Evolutionary conservation across 1,139 yeast genomes (phyloP).

Genomic region (Yamadazyma buinensis): DNA sequence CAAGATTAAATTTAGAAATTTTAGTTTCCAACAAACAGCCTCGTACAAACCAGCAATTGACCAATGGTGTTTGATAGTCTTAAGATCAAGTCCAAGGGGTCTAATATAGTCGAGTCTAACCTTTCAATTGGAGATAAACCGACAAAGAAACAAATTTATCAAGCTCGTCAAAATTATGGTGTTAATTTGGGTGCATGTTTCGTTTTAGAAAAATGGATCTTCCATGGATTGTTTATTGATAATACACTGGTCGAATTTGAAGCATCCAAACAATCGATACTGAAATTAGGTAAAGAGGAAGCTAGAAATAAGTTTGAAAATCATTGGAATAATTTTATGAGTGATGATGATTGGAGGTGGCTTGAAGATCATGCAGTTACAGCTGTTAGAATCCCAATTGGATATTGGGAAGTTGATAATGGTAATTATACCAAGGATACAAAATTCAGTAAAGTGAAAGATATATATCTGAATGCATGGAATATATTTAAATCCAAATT

Average conservation of each 20-base stretch:
- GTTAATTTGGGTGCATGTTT: slow-evolving; percentile 86
- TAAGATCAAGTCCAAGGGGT: slow-evolving; percentile 36
- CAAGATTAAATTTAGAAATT: no score
- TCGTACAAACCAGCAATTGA: no score
- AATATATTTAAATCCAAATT: slow-evolving; percentile 43
- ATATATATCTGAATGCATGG: slow-evolving; percentile 76
- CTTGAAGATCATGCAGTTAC: slow-evolving; percentile 63
- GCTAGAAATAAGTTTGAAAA: slow-evolving; percentile 55
- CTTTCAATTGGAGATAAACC: slow-evolving; percentile 38
- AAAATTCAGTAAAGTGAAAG: slow-evolving; percentile 49
- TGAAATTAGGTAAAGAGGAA: slow-evolving; percentile 48
- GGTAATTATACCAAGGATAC: slow-evolving; percentile 57
- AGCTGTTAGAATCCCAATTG: slow-evolving; percentile 80
- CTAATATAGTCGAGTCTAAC: slow-evolving; percentile 23
- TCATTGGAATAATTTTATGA: slow-evolving; percentile 68
- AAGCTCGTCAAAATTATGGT: slow-evolving; percentile 70
- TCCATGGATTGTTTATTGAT: slow-evolving; percentile 51
- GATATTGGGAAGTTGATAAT: slow-evolving; percentile 83
- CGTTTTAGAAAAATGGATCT: slow-evolving; percentile 76
- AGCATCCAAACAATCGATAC: slow-evolving; percentile 52
- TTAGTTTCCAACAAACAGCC: no score
- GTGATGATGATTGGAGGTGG: slow-evolving; percentile 79
- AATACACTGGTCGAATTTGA: slow-evolving; percentile 65
- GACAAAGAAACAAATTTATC: slow-evolving; percentile 52
- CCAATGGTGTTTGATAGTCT: slow-evolving; percentile 31